Conservation (phyloP, 345 rosid species). For the Atalantia buxifolia region DNA sequence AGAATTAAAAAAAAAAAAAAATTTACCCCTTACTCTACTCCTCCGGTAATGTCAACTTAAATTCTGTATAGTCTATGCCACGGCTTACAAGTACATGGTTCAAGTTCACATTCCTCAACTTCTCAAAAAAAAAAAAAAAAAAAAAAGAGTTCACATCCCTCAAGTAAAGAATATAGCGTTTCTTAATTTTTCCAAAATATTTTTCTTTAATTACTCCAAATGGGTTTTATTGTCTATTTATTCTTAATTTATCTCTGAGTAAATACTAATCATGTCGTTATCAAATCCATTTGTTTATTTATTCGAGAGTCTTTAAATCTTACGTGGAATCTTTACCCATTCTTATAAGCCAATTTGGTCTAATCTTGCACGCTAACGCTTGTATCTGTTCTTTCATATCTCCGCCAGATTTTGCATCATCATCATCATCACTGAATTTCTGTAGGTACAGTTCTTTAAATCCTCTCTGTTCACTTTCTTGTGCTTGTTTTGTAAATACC, state of each 20-base stretch:
- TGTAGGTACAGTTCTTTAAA: conserved; percentile 10
- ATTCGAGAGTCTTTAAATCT: conserved; percentile 9
- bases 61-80: too few relatives aligned
- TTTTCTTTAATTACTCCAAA: not conserved
- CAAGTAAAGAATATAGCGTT: conserved; percentile 1
- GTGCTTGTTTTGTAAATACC: not conserved
- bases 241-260: not conserved
- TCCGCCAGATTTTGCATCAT: not conserved
- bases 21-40: not conserved
- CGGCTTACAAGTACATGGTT: too few relatives aligned
- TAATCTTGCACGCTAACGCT: conserved; percentile 45
- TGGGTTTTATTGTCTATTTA: not conserved
- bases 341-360: conserved; percentile 13
- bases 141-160: not conserved
- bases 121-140: too few relatives aligned
- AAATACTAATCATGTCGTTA: conserved; percentile 5
- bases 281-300: conserved; percentile 19
- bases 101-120: not conserved
- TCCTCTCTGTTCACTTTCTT: conserved; percentile 8
- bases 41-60: too few relatives aligned
- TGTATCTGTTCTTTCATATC: not conserved
- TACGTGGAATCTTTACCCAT: conserved; percentile 25
- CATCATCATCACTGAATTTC: not conserved
- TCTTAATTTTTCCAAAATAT: not conserved
- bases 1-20: not conserved